Conservation (phyloP, 2,329 filamentous ascomycete genomes). For the Colletotrichum sp. region DNA sequence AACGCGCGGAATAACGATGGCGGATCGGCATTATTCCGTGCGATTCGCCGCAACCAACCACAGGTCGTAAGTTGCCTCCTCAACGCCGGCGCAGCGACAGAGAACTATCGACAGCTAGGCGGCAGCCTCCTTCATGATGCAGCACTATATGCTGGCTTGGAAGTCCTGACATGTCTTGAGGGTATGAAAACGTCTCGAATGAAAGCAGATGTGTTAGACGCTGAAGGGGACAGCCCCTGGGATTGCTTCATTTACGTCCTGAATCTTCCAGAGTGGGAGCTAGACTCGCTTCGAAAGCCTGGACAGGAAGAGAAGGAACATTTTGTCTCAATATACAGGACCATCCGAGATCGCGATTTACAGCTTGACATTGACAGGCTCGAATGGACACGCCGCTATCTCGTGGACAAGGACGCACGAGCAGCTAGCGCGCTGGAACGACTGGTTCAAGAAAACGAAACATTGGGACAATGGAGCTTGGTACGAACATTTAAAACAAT, state of each 20-base stretch:
- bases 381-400: neutral
- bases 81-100: neutral
- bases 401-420: neutral
- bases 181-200: neutral
- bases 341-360: neutral
- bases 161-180: neutral
- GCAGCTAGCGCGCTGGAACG: neutral
- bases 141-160: neutral
- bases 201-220: neutral
- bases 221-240: neutral
- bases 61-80: neutral
- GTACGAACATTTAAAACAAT: neutral
- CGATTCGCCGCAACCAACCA: neutral
- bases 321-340: neutral
- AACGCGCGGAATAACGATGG: fast-evolving
- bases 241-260: neutral
- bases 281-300: neutral
- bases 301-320: neutral
- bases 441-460: neutral
- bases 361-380: neutral
- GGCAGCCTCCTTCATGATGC: neutral
- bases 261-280: neutral
- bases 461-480: neutral
- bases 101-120: fast-evolving
- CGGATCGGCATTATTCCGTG: neutral